phyloP scores from a whole-genome alignment of 768 basidiomycete genomes.

The Calocybe indica region DNA sequence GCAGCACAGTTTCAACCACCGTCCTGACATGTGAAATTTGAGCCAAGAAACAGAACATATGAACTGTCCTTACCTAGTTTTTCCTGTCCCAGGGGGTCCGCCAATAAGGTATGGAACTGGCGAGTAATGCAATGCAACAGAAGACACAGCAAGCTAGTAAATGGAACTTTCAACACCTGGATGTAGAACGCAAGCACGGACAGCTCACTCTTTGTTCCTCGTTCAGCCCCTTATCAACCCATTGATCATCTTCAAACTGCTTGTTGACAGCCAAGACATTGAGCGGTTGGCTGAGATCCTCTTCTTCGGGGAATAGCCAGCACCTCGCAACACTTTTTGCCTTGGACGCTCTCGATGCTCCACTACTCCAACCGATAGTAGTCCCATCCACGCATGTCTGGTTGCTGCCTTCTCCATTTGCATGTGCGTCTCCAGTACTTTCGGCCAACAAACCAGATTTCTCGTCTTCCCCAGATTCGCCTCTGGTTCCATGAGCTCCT shows the following conservation, averaged over 20 bases:
- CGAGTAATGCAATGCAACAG: conserved; percentile 36
- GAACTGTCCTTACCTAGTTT: conserved; percentile 32
- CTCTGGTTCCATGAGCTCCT: background rate
- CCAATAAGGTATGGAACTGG: conserved; percentile 43
- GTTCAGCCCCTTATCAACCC: conserved; percentile 43
- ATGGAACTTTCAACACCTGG: background rate
- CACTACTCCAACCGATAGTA: background rate
- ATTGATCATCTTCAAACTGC: conserved; percentile 25
- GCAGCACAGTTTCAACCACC: conserved; percentile 42
- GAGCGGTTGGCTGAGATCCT: conserved; percentile 18
- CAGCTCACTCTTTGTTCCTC: conserved; percentile 36
- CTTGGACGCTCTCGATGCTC: no score
- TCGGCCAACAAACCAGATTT: no score
- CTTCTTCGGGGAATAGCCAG: conserved; percentile 40
- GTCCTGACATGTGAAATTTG: conserved; percentile 24
- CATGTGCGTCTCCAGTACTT: no score
- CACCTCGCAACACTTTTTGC: conserved; percentile 24
- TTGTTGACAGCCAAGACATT: conserved; percentile 14
- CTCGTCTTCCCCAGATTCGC: no score
- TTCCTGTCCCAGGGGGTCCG: conserved; percentile 48
- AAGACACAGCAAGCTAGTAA: conserved; percentile 33
- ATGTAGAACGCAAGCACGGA: background rate
- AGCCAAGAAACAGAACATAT: background rate
- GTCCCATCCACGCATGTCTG: no score
- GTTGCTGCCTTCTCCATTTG: no score